phyloP scores from a whole-genome alignment of 768 basidiomycete species.

The Myochromella boudieri region DNA sequence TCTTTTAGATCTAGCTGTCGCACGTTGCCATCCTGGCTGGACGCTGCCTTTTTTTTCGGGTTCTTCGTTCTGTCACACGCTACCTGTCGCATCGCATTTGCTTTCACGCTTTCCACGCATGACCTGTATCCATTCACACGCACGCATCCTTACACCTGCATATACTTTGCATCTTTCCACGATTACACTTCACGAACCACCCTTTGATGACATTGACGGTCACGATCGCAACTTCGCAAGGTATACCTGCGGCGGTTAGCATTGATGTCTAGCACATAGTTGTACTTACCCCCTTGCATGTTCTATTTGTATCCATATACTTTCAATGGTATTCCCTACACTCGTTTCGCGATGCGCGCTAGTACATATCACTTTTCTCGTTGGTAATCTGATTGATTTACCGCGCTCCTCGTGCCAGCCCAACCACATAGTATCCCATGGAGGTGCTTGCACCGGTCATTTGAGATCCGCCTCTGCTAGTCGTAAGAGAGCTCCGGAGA shows the following conservation, averaged over 20 bases:
- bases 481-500: too few species aligned
- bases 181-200: not conserved
- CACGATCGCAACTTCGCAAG: constrained; percentile 13
- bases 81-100: constrained; percentile 12
- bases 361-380: constrained; percentile 8
- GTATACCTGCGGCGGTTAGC: not conserved
- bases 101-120: constrained; percentile 13
- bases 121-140: constrained; percentile 10
- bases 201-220: constrained; percentile 11
- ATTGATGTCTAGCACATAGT: constrained; percentile 9
- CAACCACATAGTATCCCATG: too few species aligned
- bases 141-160: constrained; percentile 7
- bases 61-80: not conserved
- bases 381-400: too few species aligned
- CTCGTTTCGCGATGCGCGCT: constrained; percentile 10
- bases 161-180: too few species aligned
- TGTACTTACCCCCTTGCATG: constrained; percentile 1
- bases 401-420: too few species aligned
- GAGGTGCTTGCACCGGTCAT: too few species aligned
- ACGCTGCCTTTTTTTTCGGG: constrained; percentile 3
- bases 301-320: constrained; percentile 10
- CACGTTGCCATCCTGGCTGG: constrained; percentile 1
- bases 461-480: too few species aligned
- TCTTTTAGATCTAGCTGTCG: not conserved
- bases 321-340: constrained; percentile 7